Evolutionary conservation across 257 asterid species (phyloP), one percentile per base, ranked within the genome.

Genomic region (Handroanthus guayacan): DNA sequence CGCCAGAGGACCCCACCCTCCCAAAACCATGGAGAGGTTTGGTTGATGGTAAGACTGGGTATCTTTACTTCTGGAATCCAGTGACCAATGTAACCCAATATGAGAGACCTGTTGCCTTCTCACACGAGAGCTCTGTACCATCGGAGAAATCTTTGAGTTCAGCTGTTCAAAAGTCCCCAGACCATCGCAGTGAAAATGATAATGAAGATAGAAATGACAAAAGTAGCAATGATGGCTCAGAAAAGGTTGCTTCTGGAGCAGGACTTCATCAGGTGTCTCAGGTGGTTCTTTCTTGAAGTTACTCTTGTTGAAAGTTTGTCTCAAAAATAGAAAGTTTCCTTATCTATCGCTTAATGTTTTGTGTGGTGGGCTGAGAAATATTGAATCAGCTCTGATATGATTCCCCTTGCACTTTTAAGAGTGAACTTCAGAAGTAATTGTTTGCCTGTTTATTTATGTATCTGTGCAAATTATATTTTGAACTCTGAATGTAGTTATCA

Each of bases 1-100:
- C 98, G n/a, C 98, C 98, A n/a, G 96, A 89, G 76, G 98, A 93
- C 62, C 96, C 96, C 61, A 82, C 95, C 47, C 96, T 93, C 60
- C 98, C 97, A 45, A 93, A 91, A 73, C 98, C 98, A 37, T 93
- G 98, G 98, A 86, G 60, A 82, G 97, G 96, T 62, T 83, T 93
- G 69, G 89, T 93, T 76, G 98, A 93, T 83, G 85, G 88, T 37
- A 86, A 79, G 57, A 91, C 98, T 61, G 96, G 97, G 52, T 86
- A 84, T 82, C 85, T 93, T 7, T 93, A 93, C 85, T 93, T 82
- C 83, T 91, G 98, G 98, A 93, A 93, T 78, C 98, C 96, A 6
- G 96, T 77, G 88, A 93, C 98, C 80, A 91, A 93, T 55, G 87
- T 85, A 54, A 93, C 98, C 34, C 98, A 93, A 76, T 93, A 93